Evolutionary conservation across 768 basidiomycete species (phyloP).

Genomic region (Butyriboletus loyo): DNA sequence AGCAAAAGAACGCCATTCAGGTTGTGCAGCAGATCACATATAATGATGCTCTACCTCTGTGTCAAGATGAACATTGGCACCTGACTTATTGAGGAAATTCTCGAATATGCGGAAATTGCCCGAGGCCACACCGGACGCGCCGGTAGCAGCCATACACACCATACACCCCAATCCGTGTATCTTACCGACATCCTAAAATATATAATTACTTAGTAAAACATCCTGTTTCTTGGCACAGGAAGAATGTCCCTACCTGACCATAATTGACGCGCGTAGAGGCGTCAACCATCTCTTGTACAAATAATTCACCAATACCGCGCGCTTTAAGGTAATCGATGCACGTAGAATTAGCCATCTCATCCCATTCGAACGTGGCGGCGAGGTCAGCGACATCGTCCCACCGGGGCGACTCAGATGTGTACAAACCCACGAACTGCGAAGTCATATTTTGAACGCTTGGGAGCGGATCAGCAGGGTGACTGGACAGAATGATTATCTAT

Average conservation of each 20-base stretch:
- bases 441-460: constrained; percentile 56
- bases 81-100: constrained; percentile 66
- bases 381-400: constrained; percentile 65
- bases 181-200: constrained; percentile 52
- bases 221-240: background rate
- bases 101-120: constrained; percentile 89
- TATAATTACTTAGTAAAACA: background rate
- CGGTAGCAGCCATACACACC: constrained; percentile 66
- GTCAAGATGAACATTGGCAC: constrained; percentile 67
- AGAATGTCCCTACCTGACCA: constrained; percentile 51
- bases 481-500: constrained; percentile 8
- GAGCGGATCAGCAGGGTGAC: background rate
- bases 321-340: constrained; percentile 54
- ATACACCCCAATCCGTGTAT: constrained; percentile 79
- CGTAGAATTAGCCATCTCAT: constrained; percentile 45
- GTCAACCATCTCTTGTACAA: constrained; percentile 72
- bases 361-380: constrained; percentile 51
- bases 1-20: background rate
- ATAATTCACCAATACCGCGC: constrained; percentile 55
- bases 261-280: constrained; percentile 84
- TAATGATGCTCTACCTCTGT: constrained; percentile 50
- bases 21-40: background rate
- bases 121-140: constrained; percentile 63
- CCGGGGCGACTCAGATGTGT: constrained; percentile 49
- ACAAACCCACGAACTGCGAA: constrained; percentile 51